Evolutionary conservation across 257 asterid genomes (phyloP), one percentile per base, ranked within the genome.

Genomic region (Lycium barbarum): DNA sequence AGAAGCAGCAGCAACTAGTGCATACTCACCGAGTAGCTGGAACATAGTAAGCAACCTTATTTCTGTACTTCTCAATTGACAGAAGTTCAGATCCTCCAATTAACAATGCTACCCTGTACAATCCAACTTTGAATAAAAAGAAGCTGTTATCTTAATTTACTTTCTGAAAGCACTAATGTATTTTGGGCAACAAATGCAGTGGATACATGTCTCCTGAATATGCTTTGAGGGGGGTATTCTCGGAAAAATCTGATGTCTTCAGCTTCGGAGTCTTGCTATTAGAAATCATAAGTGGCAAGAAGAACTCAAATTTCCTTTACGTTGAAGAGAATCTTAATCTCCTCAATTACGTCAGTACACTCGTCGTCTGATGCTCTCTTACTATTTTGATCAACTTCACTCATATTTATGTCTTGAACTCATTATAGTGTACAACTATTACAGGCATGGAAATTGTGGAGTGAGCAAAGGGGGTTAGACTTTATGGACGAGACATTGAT

Each of bases 11-110:
- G 66, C 63, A 84, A 14, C 84, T 78, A 36, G 86, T 82, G 73
- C 83, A 74, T 43, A 88, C 89, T n/a, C 82, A 82, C 63, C 84
- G 90, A 58, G 82, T 88, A 26, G 82, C 85, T 38, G 90, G 90
- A 82, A 88, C 90, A 45, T 86, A 80, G 90, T 88, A 76, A 83
- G 86, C 47, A 0, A 47, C 82, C 22, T 22, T 78, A 66, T 33
- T 35, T 0, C 11, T 2, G 18, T 63, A 63, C 40, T 63, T 63
- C 71, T 63, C 40, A 63, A 62, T 26, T 22, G 12, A 6, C 18
- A 59, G 0, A 7, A 2, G 5, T 59, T 18, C 12, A 7, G 66
- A 2, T 2, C 33, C 33, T 0, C 33, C 66, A 26, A 26, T 26
- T 26, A 26, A 26, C 33, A 26, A 26, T n/a, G 5, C 12, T 67